Evolutionary conservation across 1,284 basidiomycete species (phyloP).

Genomic region (Rhizoctonia solani): DNA sequence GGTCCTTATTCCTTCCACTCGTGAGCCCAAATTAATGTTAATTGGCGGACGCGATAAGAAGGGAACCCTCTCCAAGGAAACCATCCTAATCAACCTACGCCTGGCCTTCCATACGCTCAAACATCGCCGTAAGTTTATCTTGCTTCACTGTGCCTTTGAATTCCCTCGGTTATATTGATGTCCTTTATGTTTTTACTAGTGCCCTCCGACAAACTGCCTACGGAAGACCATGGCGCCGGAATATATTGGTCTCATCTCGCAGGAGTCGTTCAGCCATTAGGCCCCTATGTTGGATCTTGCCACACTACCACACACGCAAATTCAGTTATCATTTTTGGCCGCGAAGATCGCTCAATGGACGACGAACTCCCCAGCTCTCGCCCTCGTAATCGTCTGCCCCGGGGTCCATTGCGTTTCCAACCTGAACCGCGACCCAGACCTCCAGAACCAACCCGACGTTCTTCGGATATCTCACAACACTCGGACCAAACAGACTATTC

Average conservation of each 20-base stretch:
- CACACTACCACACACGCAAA: neutral
- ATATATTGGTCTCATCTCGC: conserved; percentile 25
- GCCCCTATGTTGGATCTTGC: conserved; percentile 12
- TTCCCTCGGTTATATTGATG: too few species aligned
- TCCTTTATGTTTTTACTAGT: neutral
- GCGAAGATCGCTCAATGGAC: neutral
- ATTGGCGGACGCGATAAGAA: conserved; percentile 27
- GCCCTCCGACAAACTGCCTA: neutral
- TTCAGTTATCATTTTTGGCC: conserved; percentile 18
- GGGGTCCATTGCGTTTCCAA: neutral
- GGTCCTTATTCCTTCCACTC: conserved; percentile 18
- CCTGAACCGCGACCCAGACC: neutral
- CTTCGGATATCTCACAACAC: conserved; percentile 2
- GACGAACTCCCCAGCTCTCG: neutral
- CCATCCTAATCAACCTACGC: conserved; percentile 9
- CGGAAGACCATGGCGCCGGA: conserved; percentile 16
- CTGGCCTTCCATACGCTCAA: conserved; percentile 19
- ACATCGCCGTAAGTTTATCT: neutral
- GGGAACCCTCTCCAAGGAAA: conserved; percentile 6
- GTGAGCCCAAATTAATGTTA: conserved; percentile 23
- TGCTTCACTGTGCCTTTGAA: neutral
- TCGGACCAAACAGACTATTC: neutral
- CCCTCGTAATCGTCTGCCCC: neutral
- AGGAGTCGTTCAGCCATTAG: conserved; percentile 17
- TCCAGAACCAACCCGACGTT: neutral